Evolutionary conservation across 202 grass and related monocot species (phyloP).

Genomic region (Bolboschoenoplectus hybrid): DNA sequence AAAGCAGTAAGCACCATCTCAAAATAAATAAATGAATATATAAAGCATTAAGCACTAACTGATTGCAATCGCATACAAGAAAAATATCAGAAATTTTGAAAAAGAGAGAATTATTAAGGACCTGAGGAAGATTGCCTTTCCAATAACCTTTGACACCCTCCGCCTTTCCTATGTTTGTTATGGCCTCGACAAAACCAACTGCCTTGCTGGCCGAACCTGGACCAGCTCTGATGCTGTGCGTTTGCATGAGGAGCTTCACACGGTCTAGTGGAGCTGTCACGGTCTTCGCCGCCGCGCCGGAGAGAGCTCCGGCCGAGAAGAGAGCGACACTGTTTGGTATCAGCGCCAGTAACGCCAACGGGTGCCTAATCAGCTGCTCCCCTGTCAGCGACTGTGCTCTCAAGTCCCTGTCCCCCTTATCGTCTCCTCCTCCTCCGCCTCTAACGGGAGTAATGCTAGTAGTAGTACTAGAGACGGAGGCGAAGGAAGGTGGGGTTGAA

Average conservation of each 20-base stretch:
- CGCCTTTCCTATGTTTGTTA: conserved; percentile 71
- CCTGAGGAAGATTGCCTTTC: conserved; percentile 98
- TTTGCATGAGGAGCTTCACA: conserved; percentile 99
- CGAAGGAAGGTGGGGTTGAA: conserved; percentile 9
- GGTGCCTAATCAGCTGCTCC: conserved; percentile 67
- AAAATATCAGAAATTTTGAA: not conserved
- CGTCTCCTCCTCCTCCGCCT: conserved; percentile 10
- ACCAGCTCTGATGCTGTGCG: conserved; percentile 63
- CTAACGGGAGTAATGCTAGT: not conserved
- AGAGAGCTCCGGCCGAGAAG: conserved; percentile 71
- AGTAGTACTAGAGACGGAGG: not conserved
- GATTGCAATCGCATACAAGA: not conserved
- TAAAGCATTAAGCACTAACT: conserved; percentile 31
- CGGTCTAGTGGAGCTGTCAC: conserved; percentile 92
- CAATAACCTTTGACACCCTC: conserved; percentile 91
- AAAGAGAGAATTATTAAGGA: not conserved
- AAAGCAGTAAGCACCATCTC: conserved; percentile 32
- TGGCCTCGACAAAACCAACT: conserved; percentile 78
- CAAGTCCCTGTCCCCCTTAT: conserved; percentile 17
- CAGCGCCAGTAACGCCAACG: conserved; percentile 71
- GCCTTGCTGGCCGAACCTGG: conserved; percentile 56
- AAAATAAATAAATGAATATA: conserved; percentile 5
- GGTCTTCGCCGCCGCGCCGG: conserved; percentile 80
- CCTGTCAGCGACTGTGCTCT: conserved; percentile 42
- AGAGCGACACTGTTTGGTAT: conserved; percentile 79